Base-by-base conservation (phyloP, 2,329 filamentous ascomycete species). In the Massarina eburnea region DNA sequence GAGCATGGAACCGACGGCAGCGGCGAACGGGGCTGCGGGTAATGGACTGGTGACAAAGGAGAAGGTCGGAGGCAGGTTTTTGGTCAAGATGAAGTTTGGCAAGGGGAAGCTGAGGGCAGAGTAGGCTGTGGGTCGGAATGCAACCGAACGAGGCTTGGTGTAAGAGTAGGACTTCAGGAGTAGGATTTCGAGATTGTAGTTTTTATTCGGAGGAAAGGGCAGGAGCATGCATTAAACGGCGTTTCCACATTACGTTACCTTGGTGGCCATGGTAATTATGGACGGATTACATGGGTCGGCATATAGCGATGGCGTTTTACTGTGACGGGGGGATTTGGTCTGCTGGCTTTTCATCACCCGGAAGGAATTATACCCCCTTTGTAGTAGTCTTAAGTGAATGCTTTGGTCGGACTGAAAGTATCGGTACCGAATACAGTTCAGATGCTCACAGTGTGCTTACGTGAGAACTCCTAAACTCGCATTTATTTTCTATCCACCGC, bases 41-140 rank as follows among this genome's bases (percentile, higher is more conserved):
- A 30, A 5, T 5, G 27, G 27, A 14, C n/a, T 30, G 12, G 27
- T 30, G 12, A 30, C 27, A 14, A 30, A 30, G 12, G 27, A 30
- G 20, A 22, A 38, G 9, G 14, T 26, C 18, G 18, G 35, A 8
- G 35, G 21, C 15, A 51, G 46, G 9, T 26, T 63, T 30, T 42
- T 63, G 0, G 43, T 64, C 1, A 57, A 47, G 42, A 54, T 64
- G 52, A 58, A 48, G 36, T 44, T 62, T 26, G 51, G 46, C 17
- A 49, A 48, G 32, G 52, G 37, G 2, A 55, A 48, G 15, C 38
- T 59, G 36, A 38, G 17, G 20, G 8, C 18, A 22, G 20, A 38
- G 20, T 30, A 14, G n/a, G 7, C 7, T 7, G 24, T 12, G 24
- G 24, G 12, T 26, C 24, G 24, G 24, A 26, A 26, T 7, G 24